Base-by-base conservation (phyloP, 192 early-diverging fungal species). In the Mortierella antarctica region DNA sequence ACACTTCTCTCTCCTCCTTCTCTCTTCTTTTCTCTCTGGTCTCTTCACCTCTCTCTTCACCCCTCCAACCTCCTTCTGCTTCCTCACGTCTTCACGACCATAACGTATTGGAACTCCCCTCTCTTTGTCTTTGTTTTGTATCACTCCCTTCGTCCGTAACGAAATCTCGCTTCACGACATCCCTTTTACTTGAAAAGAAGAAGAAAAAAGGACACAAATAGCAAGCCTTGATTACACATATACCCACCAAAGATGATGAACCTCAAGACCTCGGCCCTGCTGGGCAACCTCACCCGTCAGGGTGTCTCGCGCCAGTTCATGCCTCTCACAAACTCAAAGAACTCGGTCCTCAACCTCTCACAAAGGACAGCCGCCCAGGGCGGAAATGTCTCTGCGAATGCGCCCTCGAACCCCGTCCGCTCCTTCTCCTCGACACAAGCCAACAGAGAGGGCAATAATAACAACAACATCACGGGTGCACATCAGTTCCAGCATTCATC, bases 231-330 rank as follows among this genome's bases (percentile, higher is more conserved):
- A 39, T 18, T 45, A 58, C 58, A 52, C 40, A 50, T 20, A 12
- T 3, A 18, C 21, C 9, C 31, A 18, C 14, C 20, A 42, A 71
- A 48, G 12, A 71, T 80, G 77, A 80, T 72, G 70, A 80, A 71
- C 58, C 77, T 72, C 53, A 71, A 72, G 59, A 67, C 69, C 14
- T 72, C 77, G 5, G 70, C 77, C 7, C 40, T 80, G 51, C 60
- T 80, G 51, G 77, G 77, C n/a, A 80, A 72, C 59, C 31, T 80
- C 58, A 68, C 69, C 65, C 77, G 77, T 40, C 77, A 80, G 65
- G 65, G 65, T 72, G 77, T 80, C 4, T 72, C 77, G 14, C 64
- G 69, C 40, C 77, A 80, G 65, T 61, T 80, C 58, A 52, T 80
- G 53, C 77, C 77, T 13, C 62, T 79, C 49, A 55, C 69, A 52